Base-by-base conservation (phyloP, 768 basidiomycete species). In the Leccinum aurantiacum region DNA sequence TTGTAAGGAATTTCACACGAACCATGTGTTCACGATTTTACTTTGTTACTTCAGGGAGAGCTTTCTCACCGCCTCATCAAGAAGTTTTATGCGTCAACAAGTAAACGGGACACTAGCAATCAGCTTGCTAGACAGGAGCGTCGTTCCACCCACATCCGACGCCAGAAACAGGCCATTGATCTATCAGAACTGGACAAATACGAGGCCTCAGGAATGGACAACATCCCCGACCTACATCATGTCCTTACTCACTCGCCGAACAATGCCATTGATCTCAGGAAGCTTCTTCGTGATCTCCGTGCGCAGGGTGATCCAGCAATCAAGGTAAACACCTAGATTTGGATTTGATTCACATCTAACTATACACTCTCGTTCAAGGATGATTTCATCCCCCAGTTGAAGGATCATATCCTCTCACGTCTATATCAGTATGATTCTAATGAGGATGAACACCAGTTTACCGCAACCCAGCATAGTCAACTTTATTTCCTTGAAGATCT, bases 321-420 rank as follows among this genome's bases (percentile, higher is more conserved):
- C 46, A 47, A 46, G 44, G 44, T 46, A 46, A n/a, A 6, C 9
- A 9, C 15, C 11, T 17, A 17, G 6, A 13, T 38, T 17, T 17
- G 37, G 15, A 4, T 17, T 11, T 17, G 37, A 13, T 17, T 11
- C 15, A 17, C 11, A 14, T 17, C 6, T 41, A 41, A 41, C 41
- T 7, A 17, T 14, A 10, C 41, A 41, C 14, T 41, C 41, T 11
- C 14, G 9, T 44, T 17, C 41, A 13, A 47, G 46, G 46, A 47
- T 13, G 48, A 64, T 50, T 71, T 72, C 33, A 33, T 65, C 6
- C 53, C 47, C 1, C 46, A 41, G 3, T 49, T 73, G 24, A 24
- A 24, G 24, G 24, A 24, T 24, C 67, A 73, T 48, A 49, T 73
- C 0, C 62, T 71, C 1, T 24, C 17, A 3, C 58, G 69, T 5